Conservation (phyloP, 345 rosid genomes). For the Gossypium anomalum region DNA sequence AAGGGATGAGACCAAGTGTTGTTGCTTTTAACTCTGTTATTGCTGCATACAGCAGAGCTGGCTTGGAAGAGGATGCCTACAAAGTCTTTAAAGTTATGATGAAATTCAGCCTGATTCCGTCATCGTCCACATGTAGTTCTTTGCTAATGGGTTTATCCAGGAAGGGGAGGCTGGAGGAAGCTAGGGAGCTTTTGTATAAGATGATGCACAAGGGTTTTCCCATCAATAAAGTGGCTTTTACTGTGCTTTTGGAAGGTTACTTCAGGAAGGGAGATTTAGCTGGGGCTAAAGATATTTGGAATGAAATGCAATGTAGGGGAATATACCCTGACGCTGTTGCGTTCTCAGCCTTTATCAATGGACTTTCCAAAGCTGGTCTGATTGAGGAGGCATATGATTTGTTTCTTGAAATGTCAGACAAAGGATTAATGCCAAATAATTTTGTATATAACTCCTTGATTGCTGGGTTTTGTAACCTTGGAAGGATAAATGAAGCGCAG, state of each 20-base stretch:
- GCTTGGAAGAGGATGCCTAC: conserved; percentile 46
- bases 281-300: conserved; percentile 59
- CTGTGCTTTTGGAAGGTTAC: conserved; percentile 63
- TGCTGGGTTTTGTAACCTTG: conserved; percentile 50
- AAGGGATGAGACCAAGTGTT: conserved; percentile 48
- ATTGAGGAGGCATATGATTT: conserved; percentile 53
- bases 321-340: conserved; percentile 56
- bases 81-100: conserved; percentile 44
- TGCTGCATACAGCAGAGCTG: conserved; percentile 54
- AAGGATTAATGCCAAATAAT: conserved; percentile 59
- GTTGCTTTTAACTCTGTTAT: conserved; percentile 63
- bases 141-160: conserved; percentile 59
- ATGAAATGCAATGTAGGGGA: conserved; percentile 50
- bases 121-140: conserved; percentile 59
- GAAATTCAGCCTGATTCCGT: conserved; percentile 45
- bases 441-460: conserved; percentile 64
- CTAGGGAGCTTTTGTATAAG: conserved; percentile 40
- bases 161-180: conserved; percentile 49
- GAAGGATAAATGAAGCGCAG: conserved; percentile 49
- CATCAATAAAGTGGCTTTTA: conserved; percentile 48
- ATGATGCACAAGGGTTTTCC: conserved; percentile 51
- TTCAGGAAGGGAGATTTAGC: conserved; percentile 42
- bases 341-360: conserved; percentile 63
- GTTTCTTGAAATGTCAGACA: conserved; percentile 51
- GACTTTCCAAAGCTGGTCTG: conserved; percentile 55